phyloP scores from a whole-genome alignment of 768 basidiomycete species.

The Phanerochaete sordida region DNA sequence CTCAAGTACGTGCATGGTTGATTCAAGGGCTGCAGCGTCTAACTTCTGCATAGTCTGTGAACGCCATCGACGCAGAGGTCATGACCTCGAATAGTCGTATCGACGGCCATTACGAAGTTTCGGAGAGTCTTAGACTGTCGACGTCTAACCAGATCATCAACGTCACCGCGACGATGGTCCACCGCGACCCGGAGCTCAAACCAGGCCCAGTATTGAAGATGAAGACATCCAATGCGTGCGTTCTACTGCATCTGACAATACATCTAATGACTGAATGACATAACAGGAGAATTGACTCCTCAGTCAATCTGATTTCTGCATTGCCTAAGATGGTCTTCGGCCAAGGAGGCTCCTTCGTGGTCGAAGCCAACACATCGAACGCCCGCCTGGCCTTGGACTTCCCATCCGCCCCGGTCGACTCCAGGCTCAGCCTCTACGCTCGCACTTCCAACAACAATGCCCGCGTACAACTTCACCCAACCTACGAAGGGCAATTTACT shows the following conservation, averaged over 20 bases:
- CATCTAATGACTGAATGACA: neutral
- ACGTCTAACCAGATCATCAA: constrained; percentile 40
- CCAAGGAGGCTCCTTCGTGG: constrained; percentile 29
- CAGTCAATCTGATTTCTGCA: constrained; percentile 17
- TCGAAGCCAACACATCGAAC: constrained; percentile 32
- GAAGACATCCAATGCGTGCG: constrained; percentile 42
- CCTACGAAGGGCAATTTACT: constrained; percentile 38
- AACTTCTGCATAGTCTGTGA: constrained; percentile 28
- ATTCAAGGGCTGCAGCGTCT: too few relatives aligned
- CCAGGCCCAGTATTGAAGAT: constrained; percentile 27
- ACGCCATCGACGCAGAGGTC: constrained; percentile 24
- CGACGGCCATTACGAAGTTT: constrained; percentile 37
- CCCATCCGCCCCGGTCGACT: constrained; percentile 31
- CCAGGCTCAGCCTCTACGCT: constrained; percentile 27
- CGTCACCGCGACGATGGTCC: constrained; percentile 34
- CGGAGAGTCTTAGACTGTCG: constrained; percentile 30
- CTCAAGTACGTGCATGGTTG: constrained; percentile 14
- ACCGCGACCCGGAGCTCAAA: constrained; percentile 21
- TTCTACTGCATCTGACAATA: neutral
- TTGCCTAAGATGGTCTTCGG: neutral
- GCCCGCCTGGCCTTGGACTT: constrained; percentile 27
- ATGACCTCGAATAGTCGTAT: constrained; percentile 45
- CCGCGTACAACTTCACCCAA: constrained; percentile 27
- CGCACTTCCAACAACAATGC: constrained; percentile 34
- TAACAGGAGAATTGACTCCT: constrained; percentile 16